Evolutionary conservation across 768 basidiomycete species (phyloP).

Genomic region (Lepiota venenata): DNA sequence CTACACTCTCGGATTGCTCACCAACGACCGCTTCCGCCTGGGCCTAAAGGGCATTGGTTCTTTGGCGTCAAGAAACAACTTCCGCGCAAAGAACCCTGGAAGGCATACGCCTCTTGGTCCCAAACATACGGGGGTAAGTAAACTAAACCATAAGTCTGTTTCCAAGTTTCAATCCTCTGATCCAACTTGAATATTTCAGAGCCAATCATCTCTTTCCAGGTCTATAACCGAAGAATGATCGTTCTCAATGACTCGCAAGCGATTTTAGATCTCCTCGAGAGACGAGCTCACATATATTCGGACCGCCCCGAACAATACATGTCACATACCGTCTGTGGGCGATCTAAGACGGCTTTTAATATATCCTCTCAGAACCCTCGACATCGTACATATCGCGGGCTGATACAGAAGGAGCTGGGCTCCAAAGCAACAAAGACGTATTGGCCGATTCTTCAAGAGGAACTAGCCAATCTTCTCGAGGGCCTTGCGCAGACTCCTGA

Average conservation of each 20-base stretch:
- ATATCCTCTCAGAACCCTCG: constrained; percentile 35
- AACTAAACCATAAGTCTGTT: too few species aligned
- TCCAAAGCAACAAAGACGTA: constrained; percentile 31
- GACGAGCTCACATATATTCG: constrained; percentile 50
- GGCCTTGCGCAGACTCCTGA: constrained; percentile 28
- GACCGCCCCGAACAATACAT: constrained; percentile 48
- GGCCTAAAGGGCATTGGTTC: constrained; percentile 14
- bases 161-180: not conserved
- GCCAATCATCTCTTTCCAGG: constrained; percentile 44
- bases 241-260: constrained; percentile 45
- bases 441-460: constrained; percentile 32
- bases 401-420: constrained; percentile 35
- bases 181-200: constrained; percentile 18
- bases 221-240: constrained; percentile 42
- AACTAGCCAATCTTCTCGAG: constrained; percentile 29
- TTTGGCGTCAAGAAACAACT: constrained; percentile 13
- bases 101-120: constrained; percentile 18
- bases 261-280: constrained; percentile 46
- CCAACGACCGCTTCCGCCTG: constrained; percentile 14
- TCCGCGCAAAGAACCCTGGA: constrained; percentile 18
- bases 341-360: constrained; percentile 39
- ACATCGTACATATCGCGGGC: constrained; percentile 37
- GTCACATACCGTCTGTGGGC: constrained; percentile 39
- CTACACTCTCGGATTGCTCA: not conserved
- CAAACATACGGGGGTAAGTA: constrained; percentile 13